These are phyloP conservation scores for Scheffersomyces ergatensis DNA, from an alignment of 805 yeast genomes.

Conservation along the genomic window DNA sequence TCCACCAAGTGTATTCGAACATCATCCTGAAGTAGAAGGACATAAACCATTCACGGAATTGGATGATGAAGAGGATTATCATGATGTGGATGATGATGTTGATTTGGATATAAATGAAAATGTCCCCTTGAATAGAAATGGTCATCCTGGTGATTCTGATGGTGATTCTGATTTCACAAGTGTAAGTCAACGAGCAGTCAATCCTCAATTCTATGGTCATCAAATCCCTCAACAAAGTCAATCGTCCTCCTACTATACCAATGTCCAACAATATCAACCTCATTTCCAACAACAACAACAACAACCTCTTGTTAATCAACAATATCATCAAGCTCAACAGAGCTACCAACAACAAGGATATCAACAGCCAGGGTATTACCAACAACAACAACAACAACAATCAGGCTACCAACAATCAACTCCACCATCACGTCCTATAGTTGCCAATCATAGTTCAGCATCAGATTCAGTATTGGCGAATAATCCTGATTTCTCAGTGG, in stretches of 20 bases:
- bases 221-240: constrained; percentile 3
- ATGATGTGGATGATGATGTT: background rate
- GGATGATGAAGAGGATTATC: constrained; percentile 18
- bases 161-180: constrained; percentile 70
- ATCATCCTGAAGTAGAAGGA: constrained; percentile 45
- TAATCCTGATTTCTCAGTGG: constrained; percentile 41
- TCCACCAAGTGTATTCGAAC: constrained; percentile 37
- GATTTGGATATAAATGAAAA: background rate
- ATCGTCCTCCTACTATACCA: constrained; percentile 6
- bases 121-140: constrained; percentile 1
- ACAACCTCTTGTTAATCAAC: constrained; percentile 14
- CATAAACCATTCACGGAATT: constrained; percentile 45
- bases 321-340: too few species aligned
- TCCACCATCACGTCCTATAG: constrained; percentile 16
- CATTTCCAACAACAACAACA: constrained; percentile 14
- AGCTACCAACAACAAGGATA: constrained; percentile 2
- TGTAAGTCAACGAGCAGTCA: constrained; percentile 73
- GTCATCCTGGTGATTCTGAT: constrained; percentile 26
- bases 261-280: constrained; percentile 13
- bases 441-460: constrained; percentile 24
- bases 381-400: constrained; percentile 7
- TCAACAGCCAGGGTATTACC: background rate
- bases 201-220: constrained; percentile 46
- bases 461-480: constrained; percentile 36
- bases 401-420: constrained; percentile 12